Conservation (phyloP, 495 filamentous ascomycete species). For the Trichoderma orchidacearum region DNA sequence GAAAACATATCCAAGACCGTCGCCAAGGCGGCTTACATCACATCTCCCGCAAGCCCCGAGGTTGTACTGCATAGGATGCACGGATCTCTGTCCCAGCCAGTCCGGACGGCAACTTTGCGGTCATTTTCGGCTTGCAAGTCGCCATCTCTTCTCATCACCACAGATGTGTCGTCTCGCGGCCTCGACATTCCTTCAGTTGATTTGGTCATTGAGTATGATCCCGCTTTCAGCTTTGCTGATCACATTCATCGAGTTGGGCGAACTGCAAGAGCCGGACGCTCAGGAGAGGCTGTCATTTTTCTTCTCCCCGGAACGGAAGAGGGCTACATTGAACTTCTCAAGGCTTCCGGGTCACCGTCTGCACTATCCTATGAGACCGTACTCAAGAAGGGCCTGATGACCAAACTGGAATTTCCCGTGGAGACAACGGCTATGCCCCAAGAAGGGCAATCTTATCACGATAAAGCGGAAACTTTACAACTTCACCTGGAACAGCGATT, state of each 20-base stretch:
- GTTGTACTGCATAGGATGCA: slow-evolving; percentile 78
- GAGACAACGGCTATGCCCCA: slow-evolving; percentile 11
- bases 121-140: slow-evolving; percentile 54
- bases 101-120: slow-evolving; percentile 70
- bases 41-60: slow-evolving; percentile 31
- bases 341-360: slow-evolving; percentile 21
- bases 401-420: slow-evolving; percentile 22
- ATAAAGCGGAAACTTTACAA: slow-evolving; percentile 32
- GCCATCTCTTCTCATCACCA: slow-evolving; percentile 74
- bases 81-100: slow-evolving; percentile 78
- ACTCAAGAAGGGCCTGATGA: slow-evolving; percentile 39
- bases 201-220: slow-evolving; percentile 87
- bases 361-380: slow-evolving; percentile 32
- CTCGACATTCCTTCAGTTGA: slow-evolving; percentile 91
- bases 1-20: slow-evolving; percentile 24
- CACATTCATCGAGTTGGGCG: slow-evolving; percentile 90
- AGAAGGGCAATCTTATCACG: slow-evolving; percentile 23
- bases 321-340: slow-evolving; percentile 66
- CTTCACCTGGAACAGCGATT: slow-evolving; percentile 35
- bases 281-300: slow-evolving; percentile 81
- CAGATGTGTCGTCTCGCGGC: slow-evolving; percentile 88
- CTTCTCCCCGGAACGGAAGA: slow-evolving; percentile 84
- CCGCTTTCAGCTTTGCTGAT: slow-evolving; percentile 78
- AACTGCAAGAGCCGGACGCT: slow-evolving; percentile 80
- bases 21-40: slow-evolving; percentile 29